Conservation (phyloP, 305 asterid genomes). For the Fraxinus xanthoxyloides region DNA sequence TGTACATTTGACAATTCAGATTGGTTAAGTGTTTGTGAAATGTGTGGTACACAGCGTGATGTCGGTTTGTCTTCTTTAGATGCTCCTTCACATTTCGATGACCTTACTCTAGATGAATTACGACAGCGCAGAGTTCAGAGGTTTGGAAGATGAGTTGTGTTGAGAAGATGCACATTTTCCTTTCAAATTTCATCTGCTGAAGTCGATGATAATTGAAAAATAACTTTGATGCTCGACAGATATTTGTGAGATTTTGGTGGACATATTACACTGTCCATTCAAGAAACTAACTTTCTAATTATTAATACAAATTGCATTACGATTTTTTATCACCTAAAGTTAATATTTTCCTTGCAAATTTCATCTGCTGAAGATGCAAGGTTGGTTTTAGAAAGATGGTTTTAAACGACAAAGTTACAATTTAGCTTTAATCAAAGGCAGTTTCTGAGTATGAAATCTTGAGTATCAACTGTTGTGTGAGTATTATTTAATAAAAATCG, state of each 20-base stretch:
- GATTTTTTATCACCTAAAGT: too few relatives aligned
- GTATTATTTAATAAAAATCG: not conserved
- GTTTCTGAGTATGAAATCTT: too few relatives aligned
- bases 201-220: not conserved
- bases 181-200: not conserved
- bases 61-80: constrained; percentile 23
- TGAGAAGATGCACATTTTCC: not conserved
- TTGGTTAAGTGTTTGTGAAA: constrained; percentile 51
- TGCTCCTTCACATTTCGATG: constrained; percentile 14
- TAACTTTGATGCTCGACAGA: not conserved
- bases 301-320: not conserved
- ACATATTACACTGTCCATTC: not conserved
- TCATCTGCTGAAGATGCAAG: too few relatives aligned
- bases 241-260: not conserved
- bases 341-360: too few relatives aligned
- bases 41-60: constrained; percentile 56
- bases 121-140: constrained; percentile 62
- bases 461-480: too few relatives aligned
- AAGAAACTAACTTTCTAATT: not conserved
- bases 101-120: constrained; percentile 55
- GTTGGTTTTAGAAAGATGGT: too few relatives aligned
- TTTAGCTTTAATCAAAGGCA: too few relatives aligned
- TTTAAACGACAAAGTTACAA: too few relatives aligned
- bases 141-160: constrained; percentile 37
- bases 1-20: constrained; percentile 75